Conservation (phyloP, 176 grass and related monocot genomes). For the Lolium perenne region DNA sequence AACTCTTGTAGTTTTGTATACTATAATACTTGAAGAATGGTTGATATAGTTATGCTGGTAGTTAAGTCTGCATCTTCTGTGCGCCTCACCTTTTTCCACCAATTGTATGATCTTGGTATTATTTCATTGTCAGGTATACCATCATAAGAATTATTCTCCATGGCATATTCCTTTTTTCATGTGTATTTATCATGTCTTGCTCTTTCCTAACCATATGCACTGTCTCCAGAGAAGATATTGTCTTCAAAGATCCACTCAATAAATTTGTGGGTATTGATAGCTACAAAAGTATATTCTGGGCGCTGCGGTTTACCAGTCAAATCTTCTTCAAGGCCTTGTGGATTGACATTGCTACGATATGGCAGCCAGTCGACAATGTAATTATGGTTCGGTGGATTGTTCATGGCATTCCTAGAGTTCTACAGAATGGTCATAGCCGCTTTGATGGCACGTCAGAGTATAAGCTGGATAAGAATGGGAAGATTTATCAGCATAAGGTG, state of each 20-base stretch:
- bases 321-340: slow-evolving; percentile 80
- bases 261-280: slow-evolving; percentile 69
- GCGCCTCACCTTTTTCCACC: neutral
- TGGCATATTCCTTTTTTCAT: neutral
- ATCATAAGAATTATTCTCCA: neutral
- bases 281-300: slow-evolving; percentile 86
- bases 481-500: slow-evolving; percentile 82
- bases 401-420: slow-evolving; percentile 76
- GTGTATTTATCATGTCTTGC: neutral
- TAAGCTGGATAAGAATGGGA: slow-evolving; percentile 79
- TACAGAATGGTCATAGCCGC: slow-evolving; percentile 65
- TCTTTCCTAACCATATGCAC: slow-evolving; percentile 29
- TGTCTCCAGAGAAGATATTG: slow-evolving; percentile 81
- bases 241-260: slow-evolving; percentile 90
- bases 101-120: neutral
- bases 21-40: too few species aligned
- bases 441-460: slow-evolving; percentile 92
- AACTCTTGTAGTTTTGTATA: neutral
- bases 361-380: slow-evolving; percentile 75
- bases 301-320: slow-evolving; percentile 54
- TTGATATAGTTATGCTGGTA: too few species aligned
- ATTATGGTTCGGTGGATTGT: slow-evolving; percentile 92
- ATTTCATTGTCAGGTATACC: slow-evolving; percentile 20
- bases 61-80: too few species aligned
- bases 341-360: slow-evolving; percentile 83